phyloP scores from a whole-genome alignment of 2,329 filamentous ascomycete species.

The Pestalotiopsis sp. region DNA sequence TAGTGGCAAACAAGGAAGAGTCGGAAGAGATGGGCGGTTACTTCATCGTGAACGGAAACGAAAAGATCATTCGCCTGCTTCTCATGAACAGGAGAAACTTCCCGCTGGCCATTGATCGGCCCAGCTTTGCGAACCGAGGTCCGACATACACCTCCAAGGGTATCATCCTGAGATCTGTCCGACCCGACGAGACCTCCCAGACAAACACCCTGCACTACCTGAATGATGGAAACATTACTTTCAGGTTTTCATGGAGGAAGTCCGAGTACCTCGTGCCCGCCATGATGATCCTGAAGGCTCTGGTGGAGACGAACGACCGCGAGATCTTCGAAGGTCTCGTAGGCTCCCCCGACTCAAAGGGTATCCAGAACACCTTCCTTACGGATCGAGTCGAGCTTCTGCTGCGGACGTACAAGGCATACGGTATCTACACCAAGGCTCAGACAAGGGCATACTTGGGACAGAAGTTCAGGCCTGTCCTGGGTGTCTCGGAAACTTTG shows the following conservation, averaged over 20 bases:
- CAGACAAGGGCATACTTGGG: constrained; percentile 87
- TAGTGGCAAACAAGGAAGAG: constrained; percentile 90
- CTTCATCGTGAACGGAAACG: constrained; percentile 96
- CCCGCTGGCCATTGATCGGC: constrained; percentile 89
- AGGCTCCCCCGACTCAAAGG: constrained; percentile 74
- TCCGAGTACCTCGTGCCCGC: constrained; percentile 95
- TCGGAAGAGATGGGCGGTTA: constrained; percentile 96
- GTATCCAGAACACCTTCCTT: constrained; percentile 85
- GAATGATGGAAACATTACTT: constrained; percentile 92
- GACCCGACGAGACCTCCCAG: constrained; percentile 97
- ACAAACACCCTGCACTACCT: constrained; percentile 97
- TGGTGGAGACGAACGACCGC: constrained; percentile 93
- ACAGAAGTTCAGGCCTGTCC: constrained; percentile 85
- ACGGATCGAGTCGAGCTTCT: constrained; percentile 93
- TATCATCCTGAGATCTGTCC: constrained; percentile 87
- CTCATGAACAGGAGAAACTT: constrained; percentile 91
- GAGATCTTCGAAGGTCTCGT: constrained; percentile 96
- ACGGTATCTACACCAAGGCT: constrained; percentile 78
- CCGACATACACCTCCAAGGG: constrained; percentile 86
- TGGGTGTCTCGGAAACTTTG: constrained; percentile 82
- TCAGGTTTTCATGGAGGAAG: constrained; percentile 97
- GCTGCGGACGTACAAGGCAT: constrained; percentile 90
- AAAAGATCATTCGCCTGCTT: constrained; percentile 93
- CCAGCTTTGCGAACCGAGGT: constrained; percentile 87
- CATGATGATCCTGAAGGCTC: constrained; percentile 94